Evolutionary conservation across 2,329 filamentous ascomycete genomes (phyloP).

Genomic region (Fusarium praegraminearum): DNA sequence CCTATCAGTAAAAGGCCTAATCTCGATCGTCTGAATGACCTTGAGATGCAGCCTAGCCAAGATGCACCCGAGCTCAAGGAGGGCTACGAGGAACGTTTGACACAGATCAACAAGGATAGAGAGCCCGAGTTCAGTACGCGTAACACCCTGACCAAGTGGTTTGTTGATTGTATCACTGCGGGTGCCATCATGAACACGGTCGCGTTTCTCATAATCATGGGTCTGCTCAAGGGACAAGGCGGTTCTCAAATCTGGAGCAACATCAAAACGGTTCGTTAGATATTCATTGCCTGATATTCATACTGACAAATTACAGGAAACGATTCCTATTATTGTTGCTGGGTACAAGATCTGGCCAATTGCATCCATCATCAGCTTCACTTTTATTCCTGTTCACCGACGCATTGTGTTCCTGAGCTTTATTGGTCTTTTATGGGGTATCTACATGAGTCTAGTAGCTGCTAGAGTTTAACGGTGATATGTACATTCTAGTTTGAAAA

Average conservation of each 20-base stretch:
- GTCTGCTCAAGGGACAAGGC: constrained; percentile 58
- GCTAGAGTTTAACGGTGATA: constrained; percentile 51
- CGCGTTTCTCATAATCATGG: constrained; percentile 62
- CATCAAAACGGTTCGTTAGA: constrained; percentile 51
- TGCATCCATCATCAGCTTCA: constrained; percentile 64
- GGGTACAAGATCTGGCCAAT: constrained; percentile 66
- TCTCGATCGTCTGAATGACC: constrained; percentile 37
- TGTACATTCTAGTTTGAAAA: background rate
- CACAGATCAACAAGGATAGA: constrained; percentile 29
- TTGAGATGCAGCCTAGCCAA: constrained; percentile 49
- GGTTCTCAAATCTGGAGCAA: constrained; percentile 54
- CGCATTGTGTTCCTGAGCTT: constrained; percentile 64
- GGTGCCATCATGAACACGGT: constrained; percentile 61
- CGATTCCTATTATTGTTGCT: constrained; percentile 61
- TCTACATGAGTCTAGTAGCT: constrained; percentile 64
- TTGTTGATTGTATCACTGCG: constrained; percentile 62
- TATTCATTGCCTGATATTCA: accelerated
- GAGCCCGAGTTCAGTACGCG: constrained; percentile 54
- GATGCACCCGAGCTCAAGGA: constrained; percentile 43
- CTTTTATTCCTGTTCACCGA: constrained; percentile 61
- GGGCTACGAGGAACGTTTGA: constrained; percentile 38
- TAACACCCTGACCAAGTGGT: constrained; percentile 63
- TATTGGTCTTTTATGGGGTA: constrained; percentile 63
- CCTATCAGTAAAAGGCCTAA: constrained; percentile 19
- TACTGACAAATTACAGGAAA: constrained; percentile 51